phyloP scores from a whole-genome alignment of 108 stramenopile species.

The Fragilariopsis cylindrus region DNA sequence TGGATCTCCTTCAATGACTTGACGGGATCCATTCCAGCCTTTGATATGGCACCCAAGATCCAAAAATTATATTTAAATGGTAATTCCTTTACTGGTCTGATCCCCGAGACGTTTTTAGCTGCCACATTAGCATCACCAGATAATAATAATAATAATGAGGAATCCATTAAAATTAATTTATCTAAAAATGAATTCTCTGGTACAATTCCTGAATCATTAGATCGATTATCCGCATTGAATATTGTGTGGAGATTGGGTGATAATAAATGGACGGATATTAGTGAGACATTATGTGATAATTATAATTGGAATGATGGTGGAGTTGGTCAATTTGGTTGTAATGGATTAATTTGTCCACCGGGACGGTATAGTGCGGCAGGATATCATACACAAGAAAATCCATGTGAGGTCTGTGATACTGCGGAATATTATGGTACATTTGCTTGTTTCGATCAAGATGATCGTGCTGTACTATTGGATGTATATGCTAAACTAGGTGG shows the following conservation, averaged over 20 bases:
- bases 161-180: conserved; percentile 29
- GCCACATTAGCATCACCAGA: conserved; percentile 22
- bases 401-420: conserved; percentile 25
- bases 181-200: conserved; percentile 31
- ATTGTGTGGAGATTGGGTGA: conserved; percentile 28
- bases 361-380: conserved; percentile 54
- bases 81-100: conserved; percentile 35
- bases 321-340: conserved; percentile 49
- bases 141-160: neutral
- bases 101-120: conserved; percentile 39
- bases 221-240: conserved; percentile 25
- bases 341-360: conserved; percentile 62
- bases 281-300: conserved; percentile 31
- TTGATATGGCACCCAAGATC: conserved; percentile 31
- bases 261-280: conserved; percentile 27
- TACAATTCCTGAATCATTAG: conserved; percentile 25
- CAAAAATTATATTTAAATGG: conserved; percentile 46
- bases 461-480: conserved; percentile 42
- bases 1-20: conserved; percentile 26
- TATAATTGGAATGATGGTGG: conserved; percentile 39
- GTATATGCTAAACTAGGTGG: conserved; percentile 24
- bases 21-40: conserved; percentile 36
- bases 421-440: conserved; percentile 30
- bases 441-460: conserved; percentile 26
- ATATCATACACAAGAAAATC: conserved; percentile 32